These are phyloP conservation scores for Candida odintsovae DNA, from an alignment of 805 yeast genomes.

Conservation along the genomic window DNA sequence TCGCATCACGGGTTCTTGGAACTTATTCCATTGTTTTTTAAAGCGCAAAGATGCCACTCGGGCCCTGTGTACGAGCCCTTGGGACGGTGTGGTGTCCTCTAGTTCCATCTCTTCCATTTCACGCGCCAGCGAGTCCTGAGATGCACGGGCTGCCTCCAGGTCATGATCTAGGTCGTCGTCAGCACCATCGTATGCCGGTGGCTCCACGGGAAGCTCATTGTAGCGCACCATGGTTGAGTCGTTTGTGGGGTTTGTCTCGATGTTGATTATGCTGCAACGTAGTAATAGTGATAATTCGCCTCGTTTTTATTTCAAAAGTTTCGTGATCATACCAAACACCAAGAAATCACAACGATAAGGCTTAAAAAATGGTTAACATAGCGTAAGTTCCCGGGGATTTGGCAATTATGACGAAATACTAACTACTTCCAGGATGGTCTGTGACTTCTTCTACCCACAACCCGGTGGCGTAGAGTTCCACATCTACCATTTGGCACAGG, in stretches of 20 bases:
- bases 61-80: constrained; percentile 1
- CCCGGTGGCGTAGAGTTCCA: constrained; percentile 98
- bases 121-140: constrained; percentile 5
- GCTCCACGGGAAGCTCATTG: constrained; percentile 24
- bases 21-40: background rate
- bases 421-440: constrained; percentile 50
- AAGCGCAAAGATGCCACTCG: background rate
- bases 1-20: constrained; percentile 7
- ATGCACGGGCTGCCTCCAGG: background rate
- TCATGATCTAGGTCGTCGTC: background rate
- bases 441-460: constrained; percentile 97
- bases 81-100: constrained; percentile 20
- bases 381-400: background rate
- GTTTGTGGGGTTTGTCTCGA: too few species aligned
- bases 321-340: background rate
- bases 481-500: constrained; percentile 71
- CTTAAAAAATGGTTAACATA: background rate
- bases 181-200: constrained; percentile 23
- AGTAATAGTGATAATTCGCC: too few species aligned
- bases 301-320: background rate
- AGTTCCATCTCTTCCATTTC: constrained; percentile 34
- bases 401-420: background rate
- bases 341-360: background rate
- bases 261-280: too few species aligned
- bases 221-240: constrained; percentile 5